Evolutionary conservation across 441 rosid species (phyloP).

Genomic region (Pelargonium cotyledonis): DNA sequence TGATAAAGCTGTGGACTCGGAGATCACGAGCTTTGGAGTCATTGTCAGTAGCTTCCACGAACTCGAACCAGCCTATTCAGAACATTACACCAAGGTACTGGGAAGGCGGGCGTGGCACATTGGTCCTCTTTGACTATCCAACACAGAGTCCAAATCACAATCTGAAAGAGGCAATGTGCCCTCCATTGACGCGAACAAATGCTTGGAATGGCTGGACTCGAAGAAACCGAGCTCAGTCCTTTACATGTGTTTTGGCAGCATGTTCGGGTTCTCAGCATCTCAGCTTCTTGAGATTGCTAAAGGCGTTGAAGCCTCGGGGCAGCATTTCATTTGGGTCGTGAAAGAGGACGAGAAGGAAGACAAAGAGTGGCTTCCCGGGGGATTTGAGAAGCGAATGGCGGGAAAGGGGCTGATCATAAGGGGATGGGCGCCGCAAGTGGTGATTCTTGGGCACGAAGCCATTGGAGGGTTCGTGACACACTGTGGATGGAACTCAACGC

Average conservation of each 20-base stretch:
- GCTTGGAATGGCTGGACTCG: constrained; percentile 34
- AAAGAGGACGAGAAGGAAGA: constrained; percentile 27
- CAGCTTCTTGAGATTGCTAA: constrained; percentile 32
- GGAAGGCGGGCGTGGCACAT: constrained; percentile 30
- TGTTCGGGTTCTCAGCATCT: constrained; percentile 15
- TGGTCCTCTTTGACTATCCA: constrained; percentile 37
- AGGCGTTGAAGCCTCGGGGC: constrained; percentile 32
- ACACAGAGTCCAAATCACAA: constrained; percentile 21
- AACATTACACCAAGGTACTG: constrained; percentile 23
- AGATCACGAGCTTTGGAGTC: constrained; percentile 21
- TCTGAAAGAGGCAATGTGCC: constrained; percentile 30
- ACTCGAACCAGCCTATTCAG: constrained; percentile 26
- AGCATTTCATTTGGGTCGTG: constrained; percentile 51
- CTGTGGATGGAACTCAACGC: constrained; percentile 29
- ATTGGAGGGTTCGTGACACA: constrained; percentile 33
- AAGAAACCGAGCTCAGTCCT: constrained; percentile 25
- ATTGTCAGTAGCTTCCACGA: constrained; percentile 36
- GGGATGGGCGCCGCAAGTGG: constrained; percentile 57
- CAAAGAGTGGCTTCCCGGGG: constrained; percentile 35
- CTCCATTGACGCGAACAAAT: constrained; percentile 9
- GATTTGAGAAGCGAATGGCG: constrained; percentile 12
- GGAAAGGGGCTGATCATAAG: constrained; percentile 37
- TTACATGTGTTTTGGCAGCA: constrained; percentile 35
- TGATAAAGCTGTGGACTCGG: constrained; percentile 26
- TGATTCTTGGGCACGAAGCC: constrained; percentile 39